These are phyloP conservation scores for Aspergillus oerlinghausenensis DNA, from an alignment of 2,329 filamentous ascomycete species.

Conservation along the genomic window DNA sequence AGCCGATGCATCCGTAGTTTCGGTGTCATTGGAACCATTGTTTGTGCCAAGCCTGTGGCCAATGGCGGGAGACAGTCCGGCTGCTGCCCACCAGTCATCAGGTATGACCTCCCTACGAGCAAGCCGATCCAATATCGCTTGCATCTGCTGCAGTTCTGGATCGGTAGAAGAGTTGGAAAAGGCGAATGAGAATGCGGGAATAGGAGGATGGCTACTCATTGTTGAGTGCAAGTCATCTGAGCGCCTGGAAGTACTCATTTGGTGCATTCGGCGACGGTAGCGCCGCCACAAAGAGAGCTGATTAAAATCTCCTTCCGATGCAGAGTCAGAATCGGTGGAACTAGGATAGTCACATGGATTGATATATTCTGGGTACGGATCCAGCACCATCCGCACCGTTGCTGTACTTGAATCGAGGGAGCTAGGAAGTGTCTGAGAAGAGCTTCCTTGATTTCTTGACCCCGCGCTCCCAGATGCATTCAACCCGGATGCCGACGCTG, in stretches of 20 bases:
- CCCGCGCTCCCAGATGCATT: conserved; percentile 21
- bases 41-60: conserved; percentile 25
- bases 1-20: conserved; percentile 14
- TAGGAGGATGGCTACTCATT: conserved; percentile 30
- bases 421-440: conserved; percentile 40
- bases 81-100: conserved; percentile 76
- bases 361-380: conserved; percentile 32
- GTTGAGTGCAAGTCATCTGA: conserved; percentile 25
- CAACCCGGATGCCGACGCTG: conserved; percentile 36
- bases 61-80: conserved; percentile 58
- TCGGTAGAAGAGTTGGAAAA: conserved; percentile 27
- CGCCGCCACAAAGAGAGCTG: conserved; percentile 16
- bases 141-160: conserved; percentile 58
- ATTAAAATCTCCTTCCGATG: conserved; percentile 25
- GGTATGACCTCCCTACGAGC: conserved; percentile 70
- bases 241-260: conserved; percentile 19
- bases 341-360: conserved; percentile 36
- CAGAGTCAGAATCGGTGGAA: conserved; percentile 31
- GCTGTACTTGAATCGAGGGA: conserved; percentile 18
- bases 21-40: conserved; percentile 19
- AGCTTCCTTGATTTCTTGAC: conserved; percentile 36
- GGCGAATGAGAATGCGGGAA: conserved; percentile 30
- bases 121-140: conserved; percentile 66
- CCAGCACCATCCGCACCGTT: conserved; percentile 25
- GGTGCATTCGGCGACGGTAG: conserved; percentile 14